phyloP scores from a whole-genome alignment of 192 early-diverging fungal genomes.

The Helicostylum pulchrum region DNA sequence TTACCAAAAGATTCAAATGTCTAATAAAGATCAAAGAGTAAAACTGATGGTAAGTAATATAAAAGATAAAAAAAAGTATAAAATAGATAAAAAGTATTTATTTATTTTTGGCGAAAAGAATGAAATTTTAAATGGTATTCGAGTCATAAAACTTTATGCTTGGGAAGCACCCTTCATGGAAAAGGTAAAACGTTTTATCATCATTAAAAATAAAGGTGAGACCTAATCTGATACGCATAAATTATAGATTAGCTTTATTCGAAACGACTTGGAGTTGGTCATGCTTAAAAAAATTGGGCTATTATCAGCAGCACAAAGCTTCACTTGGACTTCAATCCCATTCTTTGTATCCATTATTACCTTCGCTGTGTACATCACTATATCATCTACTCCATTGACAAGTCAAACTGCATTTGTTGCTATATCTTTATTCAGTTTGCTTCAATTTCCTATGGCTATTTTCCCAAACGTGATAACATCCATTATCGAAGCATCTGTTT shows the following conservation, averaged over 20 bases:
- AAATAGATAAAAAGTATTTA: background rate
- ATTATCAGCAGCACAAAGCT: slow-evolving; percentile 61
- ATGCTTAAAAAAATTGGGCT: slow-evolving; percentile 73
- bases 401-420: slow-evolving; percentile 79
- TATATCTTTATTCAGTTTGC: slow-evolving; percentile 86
- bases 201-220: slow-evolving; percentile 1
- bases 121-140: slow-evolving; percentile 87
- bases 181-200: slow-evolving; percentile 39
- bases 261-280: slow-evolving; percentile 71
- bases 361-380: slow-evolving; percentile 71
- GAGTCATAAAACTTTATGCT: slow-evolving; percentile 95
- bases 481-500: slow-evolving; percentile 77
- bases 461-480: slow-evolving; percentile 81
- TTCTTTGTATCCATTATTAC: slow-evolving; percentile 84
- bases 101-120: slow-evolving; percentile 35
- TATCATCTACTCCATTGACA: slow-evolving; percentile 52
- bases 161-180: slow-evolving; percentile 84
- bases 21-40: slow-evolving; percentile 72
- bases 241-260: slow-evolving; percentile 48
- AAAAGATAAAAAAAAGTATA: slow-evolving; percentile 17
- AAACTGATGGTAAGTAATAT: slow-evolving; percentile 36
- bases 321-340: slow-evolving; percentile 81
- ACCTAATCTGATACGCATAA: background rate
- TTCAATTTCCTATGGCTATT: slow-evolving; percentile 82
- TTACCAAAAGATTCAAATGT: slow-evolving; percentile 81